Evolutionary conservation across 2,329 filamentous ascomycete genomes (phyloP).

Genomic region (Aureobasidium musti): DNA sequence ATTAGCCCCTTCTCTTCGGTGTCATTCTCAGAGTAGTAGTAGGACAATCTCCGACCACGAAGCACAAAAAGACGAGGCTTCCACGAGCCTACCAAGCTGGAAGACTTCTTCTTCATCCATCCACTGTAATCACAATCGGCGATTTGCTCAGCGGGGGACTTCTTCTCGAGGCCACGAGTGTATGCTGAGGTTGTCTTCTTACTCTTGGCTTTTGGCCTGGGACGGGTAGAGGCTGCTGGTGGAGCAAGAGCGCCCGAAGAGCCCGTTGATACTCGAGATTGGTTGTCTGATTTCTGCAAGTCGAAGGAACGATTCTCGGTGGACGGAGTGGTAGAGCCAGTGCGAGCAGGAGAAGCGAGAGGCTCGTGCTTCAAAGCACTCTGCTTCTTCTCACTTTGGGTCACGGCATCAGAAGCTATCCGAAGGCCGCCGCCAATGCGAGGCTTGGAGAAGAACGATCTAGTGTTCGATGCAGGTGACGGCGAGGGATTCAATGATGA

Average conservation of each 20-base stretch:
- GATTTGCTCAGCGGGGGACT: constrained; percentile 80
- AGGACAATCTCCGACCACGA: constrained; percentile 84
- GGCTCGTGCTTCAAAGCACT: constrained; percentile 51
- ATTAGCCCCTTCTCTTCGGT: constrained; percentile 93
- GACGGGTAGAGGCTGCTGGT: constrained; percentile 36
- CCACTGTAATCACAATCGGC: constrained; percentile 86
- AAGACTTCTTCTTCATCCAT: constrained; percentile 99
- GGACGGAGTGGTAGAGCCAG: constrained; percentile 70
- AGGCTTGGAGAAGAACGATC: constrained; percentile 45
- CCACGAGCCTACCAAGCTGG: constrained; percentile 95
- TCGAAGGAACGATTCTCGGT: constrained; percentile 51
- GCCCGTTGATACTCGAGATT: constrained; percentile 49
- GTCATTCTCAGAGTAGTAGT: constrained; percentile 94
- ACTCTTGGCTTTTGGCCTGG: constrained; percentile 47
- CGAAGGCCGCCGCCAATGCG: constrained; percentile 69
- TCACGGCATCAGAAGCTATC: constrained; percentile 75
- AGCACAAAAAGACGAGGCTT: constrained; percentile 95
- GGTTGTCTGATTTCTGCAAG: constrained; percentile 40
- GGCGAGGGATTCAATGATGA: constrained; percentile 53
- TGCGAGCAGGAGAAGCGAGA: constrained; percentile 67
- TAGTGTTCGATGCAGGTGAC: constrained; percentile 42
- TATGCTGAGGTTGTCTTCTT: constrained; percentile 98
- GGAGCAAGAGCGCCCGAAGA: constrained; percentile 44
- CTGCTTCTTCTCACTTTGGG: constrained; percentile 56
- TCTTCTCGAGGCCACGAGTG: constrained; percentile 78